Evolutionary conservation across 208 protist species (phyloP).

Genomic region (Phytomonas sp.): DNA sequence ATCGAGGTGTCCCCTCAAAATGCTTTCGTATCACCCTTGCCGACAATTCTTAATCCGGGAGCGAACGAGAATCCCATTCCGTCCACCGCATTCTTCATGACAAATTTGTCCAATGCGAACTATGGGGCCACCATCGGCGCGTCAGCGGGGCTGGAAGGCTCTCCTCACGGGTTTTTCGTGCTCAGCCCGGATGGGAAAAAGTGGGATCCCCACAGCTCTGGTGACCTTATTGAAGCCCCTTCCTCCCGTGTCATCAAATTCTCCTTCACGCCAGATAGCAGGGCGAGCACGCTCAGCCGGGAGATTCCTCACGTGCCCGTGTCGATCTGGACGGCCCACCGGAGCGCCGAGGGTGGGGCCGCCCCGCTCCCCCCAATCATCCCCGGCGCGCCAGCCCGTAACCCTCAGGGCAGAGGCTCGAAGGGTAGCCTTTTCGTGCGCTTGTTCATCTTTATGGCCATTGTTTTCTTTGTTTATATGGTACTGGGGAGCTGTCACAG

Average conservation of each 20-base stretch:
- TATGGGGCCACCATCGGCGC: neutral
- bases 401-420: neutral
- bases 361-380: neutral
- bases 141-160: neutral
- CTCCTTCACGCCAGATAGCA: conserved; percentile 8
- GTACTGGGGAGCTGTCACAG: conserved; percentile 42
- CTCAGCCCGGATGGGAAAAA: conserved; percentile 9
- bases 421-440: neutral
- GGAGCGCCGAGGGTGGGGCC: neutral
- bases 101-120: conserved; percentile 22
- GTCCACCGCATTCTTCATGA: conserved; percentile 49
- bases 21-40: conserved; percentile 44
- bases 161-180: conserved; percentile 3
- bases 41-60: conserved; percentile 16
- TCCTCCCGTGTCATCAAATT: conserved; percentile 15
- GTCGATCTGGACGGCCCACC: conserved; percentile 10
- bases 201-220: conserved; percentile 11
- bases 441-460: conserved; percentile 18
- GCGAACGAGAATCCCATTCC: neutral
- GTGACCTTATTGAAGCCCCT: conserved; percentile 14
- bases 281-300: conserved; percentile 8
- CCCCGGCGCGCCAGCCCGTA: neutral
- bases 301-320: conserved; percentile 12
- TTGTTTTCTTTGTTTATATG: conserved; percentile 39
- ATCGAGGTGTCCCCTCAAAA: conserved; percentile 42